Base-by-base conservation (phyloP, 2,329 filamentous ascomycete species). In the Xylaria sp. region DNA sequence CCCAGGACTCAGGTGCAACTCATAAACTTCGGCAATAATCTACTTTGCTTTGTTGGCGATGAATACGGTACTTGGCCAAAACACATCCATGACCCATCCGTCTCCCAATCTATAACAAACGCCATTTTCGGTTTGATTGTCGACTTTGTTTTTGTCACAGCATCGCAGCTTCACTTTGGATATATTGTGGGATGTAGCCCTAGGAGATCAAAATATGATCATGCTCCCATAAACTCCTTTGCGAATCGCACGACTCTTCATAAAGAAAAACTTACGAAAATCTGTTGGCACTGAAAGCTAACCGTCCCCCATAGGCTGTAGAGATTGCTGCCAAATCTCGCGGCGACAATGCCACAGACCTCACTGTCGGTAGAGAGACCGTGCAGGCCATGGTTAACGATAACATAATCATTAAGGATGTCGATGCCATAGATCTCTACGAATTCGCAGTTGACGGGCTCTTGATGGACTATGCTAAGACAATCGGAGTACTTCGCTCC, bases 351-450 rank as follows among this genome's bases (percentile, higher is more conserved):
- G 79, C 84, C 0, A 69, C 72, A 1, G 81, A 85, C 61, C 83
- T 82, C 71, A 80, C 79, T 15, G 79, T 80, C 0, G 83, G 82
- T 2, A 77, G 83, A 33, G 76, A 81, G 6, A 79, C 81, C 7
- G 77, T 87, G 3, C 79, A 84, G 65, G 79, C 80, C 60, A 81
- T 83, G 66, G 77, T 86, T 66, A 81, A 81, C 66, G 82, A 86
- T 56, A 81, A 79, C 59, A 80, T 78, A 3, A 77, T 78, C 11
- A 74, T 86, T 59, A 81, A 82, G 51, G 86, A 88, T 67, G 76
- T 81, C 2, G 84, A 86, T 61, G 77, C 79, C 13, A 74, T 88
- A 10, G 85, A 87, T 66, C 78, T 89, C 22, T 82, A 86, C 27
- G 86, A 88, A 68, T 87, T 85, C 81, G 83, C 86, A 1, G 79